A percentile compares a stretch with the other conserved stretches of the same genome.
Conservation (phyloP, 441 rosid species). For the Aquilaria agallochum region DNA sequence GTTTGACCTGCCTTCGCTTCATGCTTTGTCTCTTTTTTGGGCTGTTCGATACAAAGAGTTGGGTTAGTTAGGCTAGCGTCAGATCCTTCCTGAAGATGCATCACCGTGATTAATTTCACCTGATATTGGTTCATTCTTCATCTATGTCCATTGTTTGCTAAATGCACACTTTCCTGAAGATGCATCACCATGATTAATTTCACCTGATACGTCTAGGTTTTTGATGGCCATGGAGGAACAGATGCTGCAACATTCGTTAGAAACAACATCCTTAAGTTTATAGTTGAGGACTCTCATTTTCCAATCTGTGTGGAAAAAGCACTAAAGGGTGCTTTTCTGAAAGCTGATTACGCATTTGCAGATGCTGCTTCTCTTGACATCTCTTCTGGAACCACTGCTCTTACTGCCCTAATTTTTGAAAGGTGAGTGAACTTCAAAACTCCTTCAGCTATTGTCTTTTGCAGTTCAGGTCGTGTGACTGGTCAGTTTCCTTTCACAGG, state of each 20-base stretch:
- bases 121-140: no score
- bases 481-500: neutral
- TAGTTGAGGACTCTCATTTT: conserved; percentile 73
- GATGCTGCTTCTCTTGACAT: conserved; percentile 79
- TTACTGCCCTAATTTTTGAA: conserved; percentile 66
- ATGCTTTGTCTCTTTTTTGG: conserved; percentile 1
- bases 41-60: no score
- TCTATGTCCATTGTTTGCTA: neutral
- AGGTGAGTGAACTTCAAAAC: conserved; percentile 30
- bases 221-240: conserved; percentile 95
- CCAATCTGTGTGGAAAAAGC: conserved; percentile 75
- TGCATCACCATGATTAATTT: conserved; percentile 14
- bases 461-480: no score
- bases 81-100: no score
- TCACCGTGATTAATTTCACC: no score
- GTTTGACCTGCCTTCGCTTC: neutral
- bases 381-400: conserved; percentile 89
- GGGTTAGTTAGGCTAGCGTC: no score
- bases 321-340: conserved; percentile 68
- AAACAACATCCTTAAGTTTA: conserved; percentile 63
- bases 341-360: conserved; percentile 90
- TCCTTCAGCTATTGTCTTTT: neutral
- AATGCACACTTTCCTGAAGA: conserved; percentile 3
- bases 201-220: conserved; percentile 47
- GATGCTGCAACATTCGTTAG: conserved; percentile 85